Evolutionary conservation across 345 rosid genomes (phyloP).

Genomic region (Populus nigra): DNA sequence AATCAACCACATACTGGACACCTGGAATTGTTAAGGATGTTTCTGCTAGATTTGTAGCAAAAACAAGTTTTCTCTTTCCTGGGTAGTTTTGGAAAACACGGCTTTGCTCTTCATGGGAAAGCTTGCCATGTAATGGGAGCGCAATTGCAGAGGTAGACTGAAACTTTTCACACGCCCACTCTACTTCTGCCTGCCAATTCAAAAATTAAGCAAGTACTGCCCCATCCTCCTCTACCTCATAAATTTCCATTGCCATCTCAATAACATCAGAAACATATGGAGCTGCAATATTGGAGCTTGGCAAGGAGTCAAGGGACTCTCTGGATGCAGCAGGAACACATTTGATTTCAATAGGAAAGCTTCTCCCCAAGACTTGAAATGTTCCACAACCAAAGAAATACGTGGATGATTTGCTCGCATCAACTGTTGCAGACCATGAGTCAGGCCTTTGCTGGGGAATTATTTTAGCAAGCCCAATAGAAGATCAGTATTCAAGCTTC

Average conservation of each 20-base stretch:
- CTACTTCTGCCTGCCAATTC: constrained; percentile 85
- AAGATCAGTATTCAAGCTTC: constrained; percentile 88
- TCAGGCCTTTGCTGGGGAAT: constrained; percentile 52
- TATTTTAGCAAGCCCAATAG: constrained; percentile 66
- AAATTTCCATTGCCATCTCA: constrained; percentile 52
- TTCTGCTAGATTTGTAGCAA: constrained; percentile 93
- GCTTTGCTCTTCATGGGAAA: constrained; percentile 63
- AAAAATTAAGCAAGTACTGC: constrained; percentile 70
- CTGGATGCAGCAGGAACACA: constrained; percentile 48
- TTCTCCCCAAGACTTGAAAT: constrained; percentile 61
- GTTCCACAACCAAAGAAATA: constrained; percentile 67
- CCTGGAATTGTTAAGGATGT: constrained; percentile 95
- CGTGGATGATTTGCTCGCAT: constrained; percentile 56
- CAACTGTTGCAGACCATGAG: constrained; percentile 84
- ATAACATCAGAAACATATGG: constrained; percentile 62
- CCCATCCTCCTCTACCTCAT: constrained; percentile 63
- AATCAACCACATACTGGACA: constrained; percentile 81
- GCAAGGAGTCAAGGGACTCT: constrained; percentile 25
- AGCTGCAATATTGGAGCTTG: constrained; percentile 37
- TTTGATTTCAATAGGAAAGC: constrained; percentile 68
- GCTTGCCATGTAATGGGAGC: constrained; percentile 85
- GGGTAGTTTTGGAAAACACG: constrained; percentile 55
- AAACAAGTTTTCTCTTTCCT: constrained; percentile 78
- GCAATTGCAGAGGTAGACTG: constrained; percentile 51
- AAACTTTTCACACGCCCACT: constrained; percentile 85